Conservation (phyloP, 108 stramenopile genomes). For the Cyclotella choctawhatcheeana region DNA sequence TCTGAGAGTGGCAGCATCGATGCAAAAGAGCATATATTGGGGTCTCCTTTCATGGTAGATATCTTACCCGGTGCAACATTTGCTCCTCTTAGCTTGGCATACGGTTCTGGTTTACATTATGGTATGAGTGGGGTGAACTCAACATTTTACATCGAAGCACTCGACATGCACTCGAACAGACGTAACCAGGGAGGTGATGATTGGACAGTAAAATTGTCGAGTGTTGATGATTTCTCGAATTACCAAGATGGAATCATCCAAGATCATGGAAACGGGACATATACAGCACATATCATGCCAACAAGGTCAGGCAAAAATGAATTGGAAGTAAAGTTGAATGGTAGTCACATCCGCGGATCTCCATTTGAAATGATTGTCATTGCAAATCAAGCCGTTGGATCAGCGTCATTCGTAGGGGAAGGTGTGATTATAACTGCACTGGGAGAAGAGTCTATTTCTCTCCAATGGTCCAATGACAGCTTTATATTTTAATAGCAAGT, state of each 20-base stretch:
- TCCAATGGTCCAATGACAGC: no score
- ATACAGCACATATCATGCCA: conserved; percentile 31
- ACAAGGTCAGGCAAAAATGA: conserved; percentile 35
- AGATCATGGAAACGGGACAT: conserved; percentile 40
- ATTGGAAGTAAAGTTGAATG: conserved; percentile 32
- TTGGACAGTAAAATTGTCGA: conserved; percentile 28
- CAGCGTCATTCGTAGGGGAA: conserved; percentile 31
- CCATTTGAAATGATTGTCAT: conserved; percentile 49
- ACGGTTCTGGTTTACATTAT: conserved; percentile 38
- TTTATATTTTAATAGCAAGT: no score
- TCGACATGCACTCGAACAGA: conserved; percentile 36
- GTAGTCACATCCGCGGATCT: conserved; percentile 33
- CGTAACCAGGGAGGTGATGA: conserved; percentile 37
- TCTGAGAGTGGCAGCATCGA: neutral
- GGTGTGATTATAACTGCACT: conserved; percentile 25
- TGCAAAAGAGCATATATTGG: conserved; percentile 34
- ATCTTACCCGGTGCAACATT: conserved; percentile 35
- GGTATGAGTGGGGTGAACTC: conserved; percentile 36
- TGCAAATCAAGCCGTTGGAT: conserved; percentile 26
- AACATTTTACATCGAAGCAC: conserved; percentile 28
- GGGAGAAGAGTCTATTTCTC: no score
- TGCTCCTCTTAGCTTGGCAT: conserved; percentile 33
- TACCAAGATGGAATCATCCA: conserved; percentile 24
- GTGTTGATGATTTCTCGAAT: conserved; percentile 11
- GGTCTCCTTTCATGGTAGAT: conserved; percentile 43